phyloP scores from a whole-genome alignment of 129 eudicot genomes.

The Arctium lappa region DNA sequence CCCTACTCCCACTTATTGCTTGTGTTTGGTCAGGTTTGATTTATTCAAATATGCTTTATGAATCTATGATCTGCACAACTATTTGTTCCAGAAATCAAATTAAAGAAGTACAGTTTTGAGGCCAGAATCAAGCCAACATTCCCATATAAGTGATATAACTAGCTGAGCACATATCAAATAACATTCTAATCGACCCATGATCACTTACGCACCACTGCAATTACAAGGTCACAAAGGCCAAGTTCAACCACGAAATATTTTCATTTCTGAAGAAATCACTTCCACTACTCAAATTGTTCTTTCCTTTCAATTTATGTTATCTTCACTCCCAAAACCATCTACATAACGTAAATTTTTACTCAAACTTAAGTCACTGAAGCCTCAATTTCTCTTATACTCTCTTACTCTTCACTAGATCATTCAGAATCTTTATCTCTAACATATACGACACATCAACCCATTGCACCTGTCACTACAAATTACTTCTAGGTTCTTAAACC shows the following conservation, averaged over 20 bases:
- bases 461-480: not conserved
- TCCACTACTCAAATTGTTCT: not conserved
- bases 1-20: no score
- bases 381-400: not conserved
- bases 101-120: not conserved
- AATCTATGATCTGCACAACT: no score
- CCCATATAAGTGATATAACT: not conserved
- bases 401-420: not conserved
- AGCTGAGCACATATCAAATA: not conserved
- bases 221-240: not conserved
- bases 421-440: not conserved
- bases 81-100: no score
- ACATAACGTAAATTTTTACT: not conserved
- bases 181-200: not conserved
- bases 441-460: not conserved
- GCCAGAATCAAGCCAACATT: not conserved
- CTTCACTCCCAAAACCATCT: not conserved
- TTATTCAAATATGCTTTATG: no score
- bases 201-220: not conserved
- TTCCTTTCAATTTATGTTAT: not conserved
- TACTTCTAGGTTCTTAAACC: conserved; percentile 6
- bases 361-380: not conserved
- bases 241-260: not conserved
- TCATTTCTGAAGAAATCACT: not conserved
- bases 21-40: no score